Evolutionary conservation across 495 filamentous ascomycete genomes (phyloP).

Genomic region (Stereocaulon alpinum): DNA sequence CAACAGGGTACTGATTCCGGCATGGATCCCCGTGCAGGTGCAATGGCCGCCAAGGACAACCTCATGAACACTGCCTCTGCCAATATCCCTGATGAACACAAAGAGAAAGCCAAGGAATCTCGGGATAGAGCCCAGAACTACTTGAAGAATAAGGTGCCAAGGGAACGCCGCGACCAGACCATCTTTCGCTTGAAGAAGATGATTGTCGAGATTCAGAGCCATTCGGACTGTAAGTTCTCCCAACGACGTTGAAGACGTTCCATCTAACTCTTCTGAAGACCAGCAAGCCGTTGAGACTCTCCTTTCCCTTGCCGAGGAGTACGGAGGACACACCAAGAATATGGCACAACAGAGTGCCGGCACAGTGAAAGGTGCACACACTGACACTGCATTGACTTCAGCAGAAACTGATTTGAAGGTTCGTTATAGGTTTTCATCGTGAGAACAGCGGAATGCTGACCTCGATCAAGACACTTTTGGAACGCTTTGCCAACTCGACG

Average conservation of each 20-base stretch:
- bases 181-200: slow-evolving; percentile 97
- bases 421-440: slow-evolving; percentile 29
- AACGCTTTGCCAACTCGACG: slow-evolving; percentile 92
- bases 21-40: slow-evolving; percentile 45
- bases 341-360: slow-evolving; percentile 51
- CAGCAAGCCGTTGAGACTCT: slow-evolving; percentile 79
- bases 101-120: slow-evolving; percentile 46
- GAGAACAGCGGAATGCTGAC: slow-evolving; percentile 38
- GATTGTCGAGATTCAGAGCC: slow-evolving; percentile 88
- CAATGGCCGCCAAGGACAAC: slow-evolving; percentile 37
- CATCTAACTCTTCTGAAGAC: slow-evolving; percentile 37
- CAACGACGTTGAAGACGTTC: slow-evolving; percentile 1
- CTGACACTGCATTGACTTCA: slow-evolving; percentile 45
- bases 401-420: slow-evolving; percentile 78
- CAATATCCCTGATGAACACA: slow-evolving; percentile 52
- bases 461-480: slow-evolving; percentile 60
- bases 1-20: slow-evolving; percentile 36
- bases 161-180: slow-evolving; percentile 88
- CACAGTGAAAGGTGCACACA: slow-evolving; percentile 59
- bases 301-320: slow-evolving; percentile 73
- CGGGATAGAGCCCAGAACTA: slow-evolving; percentile 57
- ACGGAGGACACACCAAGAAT: slow-evolving; percentile 62
- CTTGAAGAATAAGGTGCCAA: slow-evolving; percentile 69
- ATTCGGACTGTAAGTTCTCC: slow-evolving; percentile 63
- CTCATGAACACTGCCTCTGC: slow-evolving; percentile 39